Base-by-base conservation (phyloP, 257 asterid species). In the Marsdenia floribunda region DNA sequence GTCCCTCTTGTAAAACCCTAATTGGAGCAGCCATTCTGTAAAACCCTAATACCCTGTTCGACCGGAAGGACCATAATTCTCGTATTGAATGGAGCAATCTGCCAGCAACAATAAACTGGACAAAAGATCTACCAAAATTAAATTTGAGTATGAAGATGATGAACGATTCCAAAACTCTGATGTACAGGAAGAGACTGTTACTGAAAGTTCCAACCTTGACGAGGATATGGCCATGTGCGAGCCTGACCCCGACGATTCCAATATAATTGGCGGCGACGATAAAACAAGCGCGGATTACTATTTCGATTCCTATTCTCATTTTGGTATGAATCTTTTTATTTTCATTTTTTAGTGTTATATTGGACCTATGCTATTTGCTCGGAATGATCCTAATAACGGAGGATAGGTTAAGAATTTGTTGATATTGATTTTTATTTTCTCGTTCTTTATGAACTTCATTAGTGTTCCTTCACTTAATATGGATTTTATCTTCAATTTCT, bases 231-330 rank as follows among this genome's bases (percentile, higher is more conserved):
- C 89, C 82, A 90, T 91, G 93, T 81, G 83, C 76, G 93, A 88
- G 75, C 88, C 85, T 47, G 53, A 63, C 24, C 64, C 82, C 14
- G 93, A 86, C 58, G 85, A 66, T 38, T 80, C 89, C 5, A 29
- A 47, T 22, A 68, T 42, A 54, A 80, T 71, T 24, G 90, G 84
- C 38, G 90, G 82, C 64, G 90, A 90, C 68, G 90, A 92, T 65
- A 92, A 90, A 84, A 94, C 99, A 75, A 90, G 98, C 83, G 96
- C 97, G 33, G 99, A 94, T 78, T 94, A 94, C 83, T 94, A 92
- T 87, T 94, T 94, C 78, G 98, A 95, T 73, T 95, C 99, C 24
- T 95, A 95, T 81, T 90, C 98, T 8, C 99, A 95, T 74, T 95
- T 95, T 61, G 99, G 99, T 94, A 81, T 75, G 59, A 33, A 35